These are phyloP conservation scores for Periconia sp. DNA, from an alignment of 2,329 filamentous ascomycete species.

Conservation along the genomic window DNA sequence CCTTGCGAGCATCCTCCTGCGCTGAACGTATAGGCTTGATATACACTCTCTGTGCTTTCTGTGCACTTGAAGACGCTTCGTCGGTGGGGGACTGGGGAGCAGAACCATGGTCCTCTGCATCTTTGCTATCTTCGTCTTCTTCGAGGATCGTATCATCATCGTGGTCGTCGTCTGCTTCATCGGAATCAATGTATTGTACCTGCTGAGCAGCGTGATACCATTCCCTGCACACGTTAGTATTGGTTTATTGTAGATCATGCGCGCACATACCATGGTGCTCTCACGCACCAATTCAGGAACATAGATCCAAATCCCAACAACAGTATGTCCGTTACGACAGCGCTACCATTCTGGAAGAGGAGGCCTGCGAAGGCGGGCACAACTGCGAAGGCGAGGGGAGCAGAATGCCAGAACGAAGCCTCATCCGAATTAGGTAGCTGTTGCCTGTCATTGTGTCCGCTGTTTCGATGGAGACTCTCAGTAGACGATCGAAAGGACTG, in stretches of 20 bases:
- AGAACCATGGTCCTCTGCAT: conserved; percentile 20
- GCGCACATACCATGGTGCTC: conserved; percentile 77
- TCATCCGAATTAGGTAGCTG: conserved; percentile 52
- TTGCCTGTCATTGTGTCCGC: conserved; percentile 36
- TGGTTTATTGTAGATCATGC: too few species aligned
- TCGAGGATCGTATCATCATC: conserved; percentile 35
- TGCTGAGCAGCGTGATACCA: conserved; percentile 60
- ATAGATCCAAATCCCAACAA: conserved; percentile 79
- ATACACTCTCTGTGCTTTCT: conserved; percentile 29
- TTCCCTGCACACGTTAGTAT: conserved; percentile 46
- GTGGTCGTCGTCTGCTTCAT: conserved; percentile 18
- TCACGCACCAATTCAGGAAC: conserved; percentile 91
- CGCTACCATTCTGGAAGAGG: conserved; percentile 82
- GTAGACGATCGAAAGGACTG: conserved; percentile 69
- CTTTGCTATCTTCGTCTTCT: conserved; percentile 33
- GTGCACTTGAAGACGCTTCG: conserved; percentile 4
- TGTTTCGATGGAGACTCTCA: conserved; percentile 69
- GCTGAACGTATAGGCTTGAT: too few species aligned
- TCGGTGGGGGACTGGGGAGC: conserved; percentile 12
- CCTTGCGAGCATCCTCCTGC: conserved; percentile 55
- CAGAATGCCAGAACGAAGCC: conserved; percentile 74
- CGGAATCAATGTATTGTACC: conserved; percentile 30
- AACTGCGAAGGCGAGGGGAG: conserved; percentile 83
- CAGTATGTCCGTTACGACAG: conserved; percentile 83
- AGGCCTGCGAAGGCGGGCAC: conserved; percentile 85